phyloP scores from a whole-genome alignment of 2,329 filamentous ascomycete genomes.

The Aureobasidium lini region DNA sequence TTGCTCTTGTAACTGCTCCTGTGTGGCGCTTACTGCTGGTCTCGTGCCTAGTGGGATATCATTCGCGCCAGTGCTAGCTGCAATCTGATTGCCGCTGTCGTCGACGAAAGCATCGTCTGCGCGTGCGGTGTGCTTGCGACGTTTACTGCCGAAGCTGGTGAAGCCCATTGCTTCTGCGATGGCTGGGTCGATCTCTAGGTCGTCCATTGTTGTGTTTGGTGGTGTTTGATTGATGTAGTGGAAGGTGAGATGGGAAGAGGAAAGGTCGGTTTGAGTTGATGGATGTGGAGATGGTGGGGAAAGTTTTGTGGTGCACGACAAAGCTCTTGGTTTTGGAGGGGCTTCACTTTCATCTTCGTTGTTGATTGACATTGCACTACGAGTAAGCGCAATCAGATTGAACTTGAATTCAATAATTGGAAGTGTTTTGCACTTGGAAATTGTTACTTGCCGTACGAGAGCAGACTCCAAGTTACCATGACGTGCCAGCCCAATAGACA shows the following conservation, averaged over 20 bases:
- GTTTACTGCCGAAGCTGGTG: conserved; percentile 63
- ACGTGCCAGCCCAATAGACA: too few species aligned
- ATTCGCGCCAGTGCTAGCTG: conserved; percentile 27
- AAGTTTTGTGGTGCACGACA: too few species aligned
- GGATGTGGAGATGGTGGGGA: too few species aligned
- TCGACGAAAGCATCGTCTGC: conserved; percentile 39
- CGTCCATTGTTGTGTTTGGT: conserved; percentile 15
- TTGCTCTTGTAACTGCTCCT: neutral
- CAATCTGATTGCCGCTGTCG: conserved; percentile 26
- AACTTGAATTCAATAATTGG: too few species aligned
- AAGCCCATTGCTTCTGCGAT: conserved; percentile 68
- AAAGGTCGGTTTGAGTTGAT: too few species aligned
- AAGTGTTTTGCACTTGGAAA: too few species aligned
- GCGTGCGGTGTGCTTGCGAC: conserved; percentile 56
- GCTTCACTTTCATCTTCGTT: too few species aligned
- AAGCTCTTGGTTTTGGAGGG: too few species aligned
- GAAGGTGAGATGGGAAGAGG: neutral
- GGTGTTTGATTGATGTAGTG: neutral
- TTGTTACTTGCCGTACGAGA: too few species aligned
- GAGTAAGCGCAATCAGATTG: too few species aligned
- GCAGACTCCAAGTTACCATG: too few species aligned
- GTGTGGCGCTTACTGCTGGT: neutral
- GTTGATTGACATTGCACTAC: too few species aligned
- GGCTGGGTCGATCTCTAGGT: conserved; percentile 41
- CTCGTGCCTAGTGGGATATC: conserved; percentile 19